These are phyloP conservation scores for Arthrobotrys pseudoclavata DNA, from an alignment of 2,329 filamentous ascomycete species.

Conservation along the genomic window DNA sequence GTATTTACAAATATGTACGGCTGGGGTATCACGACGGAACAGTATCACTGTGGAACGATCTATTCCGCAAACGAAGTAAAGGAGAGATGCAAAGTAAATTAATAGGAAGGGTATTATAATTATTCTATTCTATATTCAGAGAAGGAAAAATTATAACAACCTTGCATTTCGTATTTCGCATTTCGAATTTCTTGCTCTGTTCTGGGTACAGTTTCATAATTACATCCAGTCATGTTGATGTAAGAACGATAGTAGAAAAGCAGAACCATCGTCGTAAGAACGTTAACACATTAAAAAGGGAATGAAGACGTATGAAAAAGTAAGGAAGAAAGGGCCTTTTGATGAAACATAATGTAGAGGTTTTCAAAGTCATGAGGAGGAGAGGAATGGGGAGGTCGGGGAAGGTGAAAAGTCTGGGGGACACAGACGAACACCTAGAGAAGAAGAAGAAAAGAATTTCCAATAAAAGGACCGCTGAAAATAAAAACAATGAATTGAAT, in stretches of 20 bases:
- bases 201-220: constrained; percentile 50
- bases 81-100: neutral
- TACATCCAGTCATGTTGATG: constrained; percentile 31
- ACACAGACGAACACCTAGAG: constrained; percentile 32
- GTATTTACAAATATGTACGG: neutral
- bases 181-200: constrained; percentile 48
- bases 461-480: constrained; percentile 40
- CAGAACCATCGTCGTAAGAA: constrained; percentile 22
- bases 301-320: constrained; percentile 20
- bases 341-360: constrained; percentile 14
- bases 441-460: neutral
- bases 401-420: constrained; percentile 44
- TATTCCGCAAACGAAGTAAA: neutral
- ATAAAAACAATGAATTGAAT: constrained; percentile 53
- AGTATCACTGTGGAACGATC: neutral
- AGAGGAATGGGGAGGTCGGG: constrained; percentile 36
- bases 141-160: constrained; percentile 39
- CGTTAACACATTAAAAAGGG: constrained; percentile 21
- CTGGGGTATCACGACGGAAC: neutral
- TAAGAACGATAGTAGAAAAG: constrained; percentile 31
- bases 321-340: constrained; percentile 27
- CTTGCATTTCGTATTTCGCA: constrained; percentile 42
- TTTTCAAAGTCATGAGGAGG: constrained; percentile 3
- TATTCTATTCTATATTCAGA: constrained; percentile 30
- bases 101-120: constrained; percentile 21